Percentiles rank a stretch among this genome's conserved stretches.
Conservation (phyloP, 2,329 filamentous ascomycete genomes). For the Delphinella strobiligena region DNA sequence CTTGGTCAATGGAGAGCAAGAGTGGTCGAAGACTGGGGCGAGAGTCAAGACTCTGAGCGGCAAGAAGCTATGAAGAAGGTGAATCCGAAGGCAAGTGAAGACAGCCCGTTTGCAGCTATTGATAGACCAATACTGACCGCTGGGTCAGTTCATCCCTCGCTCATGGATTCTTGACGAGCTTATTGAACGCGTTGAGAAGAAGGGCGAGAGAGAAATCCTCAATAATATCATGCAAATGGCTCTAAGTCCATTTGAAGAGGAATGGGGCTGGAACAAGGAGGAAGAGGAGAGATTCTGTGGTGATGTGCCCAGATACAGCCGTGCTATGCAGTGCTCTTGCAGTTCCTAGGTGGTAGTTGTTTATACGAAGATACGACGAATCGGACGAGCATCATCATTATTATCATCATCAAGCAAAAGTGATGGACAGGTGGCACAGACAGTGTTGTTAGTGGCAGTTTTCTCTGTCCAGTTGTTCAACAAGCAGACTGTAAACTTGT, state of each 20-base stretch:
- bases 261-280: constrained; percentile 53
- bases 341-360: constrained; percentile 60
- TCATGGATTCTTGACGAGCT: constrained; percentile 91
- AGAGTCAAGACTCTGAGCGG: constrained; percentile 42
- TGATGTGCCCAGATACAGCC: constrained; percentile 66
- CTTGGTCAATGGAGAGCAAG: constrained; percentile 65
- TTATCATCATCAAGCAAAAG: too few relatives aligned
- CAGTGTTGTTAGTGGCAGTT: too few relatives aligned
- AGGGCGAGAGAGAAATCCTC: constrained; percentile 68
- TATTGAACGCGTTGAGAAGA: constrained; percentile 77
- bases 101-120: not conserved
- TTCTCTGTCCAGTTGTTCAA: too few relatives aligned
- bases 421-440: too few relatives aligned
- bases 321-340: constrained; percentile 89
- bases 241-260: constrained; percentile 71
- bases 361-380: too few relatives aligned
- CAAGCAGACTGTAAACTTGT: too few relatives aligned
- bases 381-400: too few relatives aligned
- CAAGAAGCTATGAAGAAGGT: constrained; percentile 65
- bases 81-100: constrained; percentile 58
- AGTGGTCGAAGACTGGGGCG: constrained; percentile 64
- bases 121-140: too few relatives aligned
- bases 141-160: constrained; percentile 59
- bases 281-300: constrained; percentile 77
- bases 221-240: constrained; percentile 70